These are phyloP conservation scores for Agrocybe praecox DNA, from an alignment of 768 basidiomycete genomes.

Conservation along the genomic window DNA sequence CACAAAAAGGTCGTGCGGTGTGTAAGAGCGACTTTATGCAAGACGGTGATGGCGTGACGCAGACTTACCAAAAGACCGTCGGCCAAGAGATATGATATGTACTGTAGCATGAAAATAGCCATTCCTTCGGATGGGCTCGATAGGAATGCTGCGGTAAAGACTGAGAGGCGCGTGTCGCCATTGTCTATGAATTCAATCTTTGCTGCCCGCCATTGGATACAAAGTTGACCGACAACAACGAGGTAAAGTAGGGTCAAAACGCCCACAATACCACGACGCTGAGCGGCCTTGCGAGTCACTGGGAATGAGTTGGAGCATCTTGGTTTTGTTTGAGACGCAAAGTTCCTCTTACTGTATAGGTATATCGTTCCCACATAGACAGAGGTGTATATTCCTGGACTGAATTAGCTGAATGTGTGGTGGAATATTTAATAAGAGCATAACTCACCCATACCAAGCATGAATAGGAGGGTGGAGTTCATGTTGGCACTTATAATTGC, in stretches of 20 bases:
- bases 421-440: neutral
- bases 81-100: neutral
- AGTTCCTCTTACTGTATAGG: neutral
- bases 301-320: neutral
- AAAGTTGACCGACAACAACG: neutral
- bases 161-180: neutral
- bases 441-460: neutral
- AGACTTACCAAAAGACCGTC: neutral
- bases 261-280: neutral
- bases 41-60: neutral
- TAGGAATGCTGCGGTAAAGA: neutral
- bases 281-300: neutral
- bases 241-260: neutral
- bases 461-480: neutral
- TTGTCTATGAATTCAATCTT: neutral
- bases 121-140: neutral
- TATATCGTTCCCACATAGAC: neutral
- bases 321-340: neutral
- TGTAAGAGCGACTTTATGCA: too few relatives aligned
- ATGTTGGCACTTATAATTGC: neutral
- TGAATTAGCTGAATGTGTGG: too few relatives aligned
- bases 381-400: neutral
- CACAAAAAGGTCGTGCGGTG: too few relatives aligned
- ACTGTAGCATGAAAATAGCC: neutral
- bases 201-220: neutral